Base-by-base conservation (phyloP, 805 yeast genomes). In the Saccharomycopsis sp. region DNA sequence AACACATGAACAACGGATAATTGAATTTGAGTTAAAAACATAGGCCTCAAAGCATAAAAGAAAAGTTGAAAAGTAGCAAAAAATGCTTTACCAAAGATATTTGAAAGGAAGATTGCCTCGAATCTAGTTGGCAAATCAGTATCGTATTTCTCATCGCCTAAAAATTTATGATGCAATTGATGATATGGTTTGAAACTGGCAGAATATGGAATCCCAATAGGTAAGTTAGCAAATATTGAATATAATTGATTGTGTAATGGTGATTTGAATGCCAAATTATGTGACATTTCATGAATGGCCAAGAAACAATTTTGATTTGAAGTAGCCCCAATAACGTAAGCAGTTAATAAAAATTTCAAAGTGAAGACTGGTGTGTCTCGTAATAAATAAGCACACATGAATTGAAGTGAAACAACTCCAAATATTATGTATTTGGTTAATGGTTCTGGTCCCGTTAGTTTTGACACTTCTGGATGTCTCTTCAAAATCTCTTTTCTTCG, bases 141-240 rank as follows among this genome's bases (percentile, higher is more conserved):
- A 63, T 88, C 97, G 54, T 76, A 77, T 41, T 72, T 68, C 55
- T 79, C 83, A 59, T 88, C 95, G 16, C 97, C 97, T 56, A 85
- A 64, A 56, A 84, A 87, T 62, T 88, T 88, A 65, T 88, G 97
- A 58, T 88, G 97, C 29, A 88, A 67, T 60, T 86, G 86, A 58
- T 88, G 97, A 61, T 88, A 88, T 5, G 96, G 96, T 50, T 54
- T 85, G 82, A 67, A 88, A 74, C 50, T 81, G 0, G 96, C 96
- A 31, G 87, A 75, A 63, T 86, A 88, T 0, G 96, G 97, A 20
- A 88, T 71, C 1, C 96, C 96, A 42, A 88, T 85, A 1, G 96
- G 96, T 31, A 85, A 64, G 59, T 88, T 88, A 29, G 87, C 74
- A 52, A 85, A 66, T 7, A 87, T 81, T 35, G 93, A 75, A 56